Base-by-base conservation (phyloP, 1,284 basidiomycete species). In the Termitomyces sp. region DNA sequence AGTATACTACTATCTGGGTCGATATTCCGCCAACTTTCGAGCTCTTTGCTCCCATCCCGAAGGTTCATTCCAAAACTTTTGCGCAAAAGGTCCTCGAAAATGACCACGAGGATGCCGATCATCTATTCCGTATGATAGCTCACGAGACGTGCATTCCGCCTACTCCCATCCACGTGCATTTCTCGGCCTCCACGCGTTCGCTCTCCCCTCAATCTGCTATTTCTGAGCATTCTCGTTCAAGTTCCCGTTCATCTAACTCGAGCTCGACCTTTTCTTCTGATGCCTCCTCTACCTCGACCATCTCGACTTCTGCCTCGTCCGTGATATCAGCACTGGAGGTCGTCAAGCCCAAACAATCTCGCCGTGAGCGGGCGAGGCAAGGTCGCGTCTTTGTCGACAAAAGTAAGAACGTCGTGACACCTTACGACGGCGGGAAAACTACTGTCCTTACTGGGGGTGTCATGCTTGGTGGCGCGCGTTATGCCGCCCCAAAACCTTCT, bases 381-480 rank as follows among this genome's bases (percentile, higher is more conserved):
- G 78, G 78, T 18, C 81, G 79, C 57, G 83, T 89, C 58, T 88
- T 78, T 64, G 67, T 91, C 49, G 87, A 91, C 66, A 76, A 75
- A 21, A 70, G 80, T 62, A 90, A 83, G 75, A 87, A 69, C 41
- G 84, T 86, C 50, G 84, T 90, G 55, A 90, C 87, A 45, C 85
- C 85, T 63, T 91, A 91, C 64, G 87, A 90, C 60, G 88, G 87
- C 55, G 87, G 88, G 59, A 89, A 89, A 76, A 91, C 87, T 52
- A 89, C 87, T 37, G 88, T 90, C 47, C 78, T 91, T 57, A 88
- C 88, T 6, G 87, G 87, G 51, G 87, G 88, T 59, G 88, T 90
- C 59, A 91, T 91, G 87, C 84, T 91, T 57, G 86, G 86, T 49
- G 78, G 71, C 46, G 70, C 58, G 60, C 72, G 62, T 30, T 37